Evolutionary conservation across 148 eudicot species (phyloP), one percentile per base, ranked within the genome.

Genomic region (Arbutus unedo): DNA sequence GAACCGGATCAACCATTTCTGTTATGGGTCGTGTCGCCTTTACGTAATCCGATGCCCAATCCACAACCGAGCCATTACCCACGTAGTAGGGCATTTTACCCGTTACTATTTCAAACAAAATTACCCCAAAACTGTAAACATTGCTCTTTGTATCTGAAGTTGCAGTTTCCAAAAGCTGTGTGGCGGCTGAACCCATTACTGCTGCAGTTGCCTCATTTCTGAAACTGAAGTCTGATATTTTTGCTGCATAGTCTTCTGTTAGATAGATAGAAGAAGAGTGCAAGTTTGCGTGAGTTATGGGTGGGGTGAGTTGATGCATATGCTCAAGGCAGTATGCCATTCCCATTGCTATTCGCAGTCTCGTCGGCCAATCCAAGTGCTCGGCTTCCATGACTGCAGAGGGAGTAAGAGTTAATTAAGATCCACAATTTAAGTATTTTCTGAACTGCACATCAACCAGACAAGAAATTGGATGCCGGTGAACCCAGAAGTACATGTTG

Each of bases 191-290:
- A 81, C 92, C 91, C 86, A 88, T 88, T 85, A 89, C 89, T 64
- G 88, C 48, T 56, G 89, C 84, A 18, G 90, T 81, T 57, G 77
- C 84, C 53, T 89, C 90, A 3, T 86, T 91, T 91, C 91, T 89
- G 89, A 94, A 90, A 83, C 90, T 93, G 77, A 93, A 94, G 83
- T 96, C 97, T 57, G 99, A 94, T 56, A 96, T 66, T 89, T 96
- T 94, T 45, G 94, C 93, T 11, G 99, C 99, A 21, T 96, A 96
- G 83, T 96, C 98, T 87, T 94, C 98, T 4, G 99, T 87, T 18
- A 96, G 90, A 82, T 93, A 91, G 47, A 94, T 75, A 7, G 98
- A 87, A 13, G 93, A 92, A 41, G 99, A 94, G 14, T 87, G 92
- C 55, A 96, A 84, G 82, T 92, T 90, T 72, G 85, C 78, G 80